phyloP scores from a whole-genome alignment of 2,329 filamentous ascomycete species.

The Pseudogymnoascus sp. region DNA sequence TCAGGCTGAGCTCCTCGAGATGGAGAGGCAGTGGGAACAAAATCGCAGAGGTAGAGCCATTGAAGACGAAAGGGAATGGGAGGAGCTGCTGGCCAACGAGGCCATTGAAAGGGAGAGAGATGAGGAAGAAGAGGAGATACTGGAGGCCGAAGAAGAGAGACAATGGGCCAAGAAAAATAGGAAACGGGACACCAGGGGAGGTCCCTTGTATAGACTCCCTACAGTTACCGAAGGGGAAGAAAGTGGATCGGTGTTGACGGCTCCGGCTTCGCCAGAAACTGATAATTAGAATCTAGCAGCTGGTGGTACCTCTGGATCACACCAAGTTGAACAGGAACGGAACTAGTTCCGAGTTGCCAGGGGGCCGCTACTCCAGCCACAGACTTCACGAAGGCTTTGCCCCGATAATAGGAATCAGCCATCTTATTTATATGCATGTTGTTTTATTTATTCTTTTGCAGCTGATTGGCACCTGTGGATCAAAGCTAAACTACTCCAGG shows the following conservation, averaged over 20 bases:
- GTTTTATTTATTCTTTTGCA: no score
- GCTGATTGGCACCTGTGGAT: background rate
- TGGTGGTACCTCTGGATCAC: background rate
- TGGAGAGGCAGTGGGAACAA: conserved; percentile 7
- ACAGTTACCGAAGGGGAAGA: background rate
- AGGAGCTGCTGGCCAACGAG: background rate
- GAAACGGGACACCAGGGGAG: background rate
- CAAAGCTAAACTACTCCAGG: background rate
- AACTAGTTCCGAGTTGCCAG: background rate
- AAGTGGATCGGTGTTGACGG: background rate
- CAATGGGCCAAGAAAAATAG: background rate
- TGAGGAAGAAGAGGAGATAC: background rate
- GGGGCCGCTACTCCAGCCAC: no score
- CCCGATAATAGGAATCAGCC: no score
- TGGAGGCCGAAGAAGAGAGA: background rate
- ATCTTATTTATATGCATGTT: no score
- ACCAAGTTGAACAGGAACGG: background rate
- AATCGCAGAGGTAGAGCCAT: background rate
- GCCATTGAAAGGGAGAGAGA: background rate
- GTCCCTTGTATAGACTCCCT: background rate
- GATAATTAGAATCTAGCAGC: background rate
- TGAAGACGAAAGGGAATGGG: background rate
- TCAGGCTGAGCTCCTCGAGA: background rate
- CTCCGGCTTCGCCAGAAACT: background rate
- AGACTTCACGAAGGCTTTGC: no score